phyloP scores from a whole-genome alignment of 768 basidiomycete genomes.

The Leucosporidium yakuticum region DNA sequence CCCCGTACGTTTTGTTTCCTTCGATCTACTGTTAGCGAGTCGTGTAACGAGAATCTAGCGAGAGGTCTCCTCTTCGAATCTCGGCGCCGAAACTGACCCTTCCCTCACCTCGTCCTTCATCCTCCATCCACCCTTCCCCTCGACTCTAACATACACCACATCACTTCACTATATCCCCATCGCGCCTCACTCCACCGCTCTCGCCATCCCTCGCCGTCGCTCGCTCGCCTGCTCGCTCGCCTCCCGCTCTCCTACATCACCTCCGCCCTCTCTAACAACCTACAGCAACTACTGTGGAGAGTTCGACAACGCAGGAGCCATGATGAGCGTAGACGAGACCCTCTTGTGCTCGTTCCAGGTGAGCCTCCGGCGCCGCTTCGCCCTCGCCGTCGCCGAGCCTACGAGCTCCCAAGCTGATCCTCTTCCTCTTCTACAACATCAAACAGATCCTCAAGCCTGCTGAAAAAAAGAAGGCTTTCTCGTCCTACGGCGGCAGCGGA shows the following conservation, averaged over 20 bases:
- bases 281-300: slow-evolving; percentile 51
- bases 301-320: slow-evolving; percentile 98
- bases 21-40: too few species aligned
- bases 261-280: too few species aligned
- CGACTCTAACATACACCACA: too few species aligned
- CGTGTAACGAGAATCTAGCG: too few species aligned
- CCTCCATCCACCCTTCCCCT: too few species aligned
- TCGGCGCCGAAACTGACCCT: background rate
- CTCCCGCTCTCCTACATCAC: too few species aligned
- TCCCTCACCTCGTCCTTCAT: background rate
- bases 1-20: slow-evolving; percentile 50
- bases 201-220: too few species aligned
- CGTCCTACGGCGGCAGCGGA: slow-evolving; percentile 69
- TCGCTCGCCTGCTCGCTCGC: too few species aligned
- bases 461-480: slow-evolving; percentile 74
- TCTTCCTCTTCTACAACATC: background rate
- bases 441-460: slow-evolving; percentile 92
- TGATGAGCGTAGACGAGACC: slow-evolving; percentile 99
- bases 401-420: background rate
- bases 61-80: background rate
- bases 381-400: slow-evolving; percentile 3
- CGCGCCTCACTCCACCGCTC: too few species aligned
- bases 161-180: too few species aligned
- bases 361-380: slow-evolving; percentile 31
- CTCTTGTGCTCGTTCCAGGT: slow-evolving; percentile 97